These are phyloP conservation scores for Heterococcus sp. DNA, from an alignment of 108 stramenopile species.

Conservation along the genomic window DNA sequence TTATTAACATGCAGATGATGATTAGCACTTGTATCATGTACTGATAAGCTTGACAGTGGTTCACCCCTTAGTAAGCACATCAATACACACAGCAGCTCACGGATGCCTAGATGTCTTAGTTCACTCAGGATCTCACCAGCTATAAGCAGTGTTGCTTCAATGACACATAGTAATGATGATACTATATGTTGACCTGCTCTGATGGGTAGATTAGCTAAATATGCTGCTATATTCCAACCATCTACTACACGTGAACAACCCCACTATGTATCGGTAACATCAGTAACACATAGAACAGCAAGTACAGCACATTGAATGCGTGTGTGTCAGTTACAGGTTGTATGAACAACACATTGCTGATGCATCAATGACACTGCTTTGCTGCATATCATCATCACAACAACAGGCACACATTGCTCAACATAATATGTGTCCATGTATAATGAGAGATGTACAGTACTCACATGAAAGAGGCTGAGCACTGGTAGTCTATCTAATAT, in stretches of 20 bases:
- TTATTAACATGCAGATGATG: no score
- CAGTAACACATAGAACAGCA: background rate
- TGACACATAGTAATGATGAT: constrained; percentile 1
- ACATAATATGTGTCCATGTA: background rate
- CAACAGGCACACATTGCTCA: background rate
- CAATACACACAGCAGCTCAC: constrained; percentile 15
- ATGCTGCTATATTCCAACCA: background rate
- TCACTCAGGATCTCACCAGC: constrained; percentile 21
- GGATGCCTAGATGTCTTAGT: constrained; percentile 8
- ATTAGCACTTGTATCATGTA: background rate
- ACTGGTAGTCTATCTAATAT: background rate
- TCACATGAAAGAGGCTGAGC: background rate
- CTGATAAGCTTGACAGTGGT: background rate
- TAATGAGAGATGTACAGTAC: background rate
- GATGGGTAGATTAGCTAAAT: background rate
- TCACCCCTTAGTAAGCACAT: constrained; percentile 14
- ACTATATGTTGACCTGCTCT: background rate
- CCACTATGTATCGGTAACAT: background rate
- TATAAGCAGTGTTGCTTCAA: constrained; percentile 9
- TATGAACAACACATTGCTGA: background rate
- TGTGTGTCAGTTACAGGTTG: background rate
- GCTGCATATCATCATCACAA: background rate
- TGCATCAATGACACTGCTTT: background rate
- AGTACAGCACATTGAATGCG: background rate
- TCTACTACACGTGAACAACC: background rate